Base-by-base conservation (phyloP, 192 early-diverging fungal genomes). In the Gamsiella multidivaricata region DNA sequence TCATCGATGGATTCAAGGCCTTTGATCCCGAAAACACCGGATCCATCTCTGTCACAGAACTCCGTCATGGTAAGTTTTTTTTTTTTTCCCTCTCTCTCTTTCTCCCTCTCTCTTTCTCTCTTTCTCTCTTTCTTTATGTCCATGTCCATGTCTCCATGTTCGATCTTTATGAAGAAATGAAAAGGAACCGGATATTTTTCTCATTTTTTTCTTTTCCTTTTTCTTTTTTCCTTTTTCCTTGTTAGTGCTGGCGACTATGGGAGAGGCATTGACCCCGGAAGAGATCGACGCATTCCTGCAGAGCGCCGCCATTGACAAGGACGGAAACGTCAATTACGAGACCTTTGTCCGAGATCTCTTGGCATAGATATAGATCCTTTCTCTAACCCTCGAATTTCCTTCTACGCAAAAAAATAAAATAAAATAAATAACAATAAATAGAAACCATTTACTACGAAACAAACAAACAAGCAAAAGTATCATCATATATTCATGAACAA, bases 301-400 rank as follows among this genome's bases (percentile, higher is more conserved):
- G 70, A 87, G 86, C 59, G 86, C 88, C 26, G 81, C 88, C 32
- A 83, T 91, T 66, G 89, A 91, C 79, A 90, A 91, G 68, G 86
- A 93, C 54, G 93, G 92, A n/a, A 85, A 88, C 54, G 90, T 94
- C 66, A 90, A 93, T 82, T 94, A 94, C 82, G 92, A 92, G 70
- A 42, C 26, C 32, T 72, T 72, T 57, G 70, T 64, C 54, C 37
- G 55, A 14, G 65, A 68, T 28, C 32, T 68, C 29, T 58, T 68
- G 65, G 55, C 45, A 50, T 58, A 68, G 26, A 56, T 1, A 47
- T 22, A 4, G 6, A 17, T 12, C 12, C 32, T 39, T 3, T n/a
- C n/a, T n/a, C n/a, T n/a, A n/a, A n/a, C n/a, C n/a, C n/a, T n/a
- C n/a, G n/a, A n/a, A n/a, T n/a, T n/a, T n/a, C n/a, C n/a, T n/a